Evolutionary conservation across 176 grass and related monocot genomes (phyloP).

Genomic region (Triticum timopheevii): DNA sequence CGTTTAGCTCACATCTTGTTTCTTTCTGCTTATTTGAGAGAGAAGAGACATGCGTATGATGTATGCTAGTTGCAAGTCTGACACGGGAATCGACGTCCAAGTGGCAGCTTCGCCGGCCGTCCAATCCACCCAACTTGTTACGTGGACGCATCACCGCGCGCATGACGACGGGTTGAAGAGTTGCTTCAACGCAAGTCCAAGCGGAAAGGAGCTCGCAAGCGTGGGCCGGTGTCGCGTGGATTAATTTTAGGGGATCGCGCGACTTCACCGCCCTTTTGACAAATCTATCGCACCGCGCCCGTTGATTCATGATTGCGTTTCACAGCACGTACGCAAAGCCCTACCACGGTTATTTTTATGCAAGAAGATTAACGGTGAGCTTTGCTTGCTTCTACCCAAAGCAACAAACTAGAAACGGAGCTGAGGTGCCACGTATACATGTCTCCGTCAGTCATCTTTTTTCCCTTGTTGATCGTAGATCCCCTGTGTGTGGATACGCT

Average conservation of each 20-base stretch:
- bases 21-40: not conserved
- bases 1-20: not conserved
- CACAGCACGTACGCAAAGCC: not conserved
- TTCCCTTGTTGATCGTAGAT: not conserved
- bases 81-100: not conserved
- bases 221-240: not conserved
- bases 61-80: not conserved
- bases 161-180: not conserved
- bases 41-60: not conserved
- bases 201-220: not conserved
- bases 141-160: constrained; percentile 38
- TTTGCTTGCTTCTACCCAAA: not conserved
- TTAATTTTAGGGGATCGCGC: not conserved
- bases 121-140: not conserved
- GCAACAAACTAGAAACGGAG: not conserved
- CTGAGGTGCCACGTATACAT: not conserved
- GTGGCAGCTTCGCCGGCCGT: not conserved
- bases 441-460: not conserved
- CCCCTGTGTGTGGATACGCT: not conserved
- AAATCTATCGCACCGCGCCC: not conserved
- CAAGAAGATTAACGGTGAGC: not conserved
- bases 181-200: constrained; percentile 43
- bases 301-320: not conserved
- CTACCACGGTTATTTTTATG: not conserved
- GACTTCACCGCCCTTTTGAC: not conserved